phyloP scores from a whole-genome alignment of 306 rosid genomes.

The Lithocarpus polystachyus region DNA sequence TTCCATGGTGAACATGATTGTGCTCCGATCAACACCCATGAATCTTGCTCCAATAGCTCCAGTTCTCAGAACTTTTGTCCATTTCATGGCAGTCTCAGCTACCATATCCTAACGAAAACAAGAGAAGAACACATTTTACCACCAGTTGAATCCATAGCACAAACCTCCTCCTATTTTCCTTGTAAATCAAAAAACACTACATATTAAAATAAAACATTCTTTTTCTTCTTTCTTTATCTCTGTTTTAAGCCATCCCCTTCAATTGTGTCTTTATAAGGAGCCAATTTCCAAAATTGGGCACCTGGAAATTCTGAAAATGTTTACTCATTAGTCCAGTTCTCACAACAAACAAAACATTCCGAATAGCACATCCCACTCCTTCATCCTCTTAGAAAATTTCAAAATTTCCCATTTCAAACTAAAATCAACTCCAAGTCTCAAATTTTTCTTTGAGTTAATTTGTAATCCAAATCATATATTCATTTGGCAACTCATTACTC shows the following conservation, averaged over 20 bases:
- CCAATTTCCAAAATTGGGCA: too few relatives aligned
- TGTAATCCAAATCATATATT: background rate
- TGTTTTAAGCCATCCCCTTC: background rate
- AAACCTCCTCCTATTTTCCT: slow-evolving; percentile 12
- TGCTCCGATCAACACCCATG: slow-evolving; percentile 72
- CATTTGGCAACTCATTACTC: background rate
- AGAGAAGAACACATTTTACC: background rate
- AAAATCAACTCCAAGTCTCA: background rate
- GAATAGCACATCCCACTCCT: background rate
- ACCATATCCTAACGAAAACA: slow-evolving; percentile 59
- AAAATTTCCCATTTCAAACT: background rate
- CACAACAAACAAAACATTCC: too few relatives aligned
- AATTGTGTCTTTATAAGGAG: too few relatives aligned
- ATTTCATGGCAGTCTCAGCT: slow-evolving; percentile 70
- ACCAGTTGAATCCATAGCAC: slow-evolving; percentile 5
- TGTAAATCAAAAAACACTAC: slow-evolving; percentile 1
- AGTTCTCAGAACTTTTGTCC: slow-evolving; percentile 79
- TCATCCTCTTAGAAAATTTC: background rate
- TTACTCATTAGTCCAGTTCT: too few relatives aligned
- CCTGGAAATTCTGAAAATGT: background rate
- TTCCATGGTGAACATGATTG: slow-evolving; percentile 88
- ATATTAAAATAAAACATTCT: background rate
- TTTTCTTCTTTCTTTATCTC: background rate
- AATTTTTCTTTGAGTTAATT: background rate
- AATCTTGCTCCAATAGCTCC: slow-evolving; percentile 72